phyloP scores from a whole-genome alignment of 306 rosid genomes.

The Nissolia schottii region DNA sequence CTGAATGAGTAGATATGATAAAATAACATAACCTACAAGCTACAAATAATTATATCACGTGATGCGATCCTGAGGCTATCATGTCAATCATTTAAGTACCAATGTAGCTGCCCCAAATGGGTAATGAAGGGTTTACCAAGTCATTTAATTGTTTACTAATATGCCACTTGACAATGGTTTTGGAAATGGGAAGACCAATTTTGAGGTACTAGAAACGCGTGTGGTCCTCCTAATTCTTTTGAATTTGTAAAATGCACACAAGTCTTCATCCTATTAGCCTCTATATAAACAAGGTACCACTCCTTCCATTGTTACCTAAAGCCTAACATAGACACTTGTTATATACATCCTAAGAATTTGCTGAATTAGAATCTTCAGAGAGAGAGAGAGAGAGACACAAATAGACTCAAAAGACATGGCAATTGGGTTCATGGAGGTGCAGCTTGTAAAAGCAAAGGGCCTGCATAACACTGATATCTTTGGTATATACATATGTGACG shows the following conservation, averaged over 20 bases:
- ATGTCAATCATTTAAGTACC: not conserved
- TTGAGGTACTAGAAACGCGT: not conserved
- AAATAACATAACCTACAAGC: too few relatives aligned
- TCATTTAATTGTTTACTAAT: not conserved
- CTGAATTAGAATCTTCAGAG: slow-evolving; percentile 1
- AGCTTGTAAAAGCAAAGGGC: slow-evolving; percentile 46
- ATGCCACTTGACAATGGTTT: not conserved
- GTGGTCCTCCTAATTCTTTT: not conserved
- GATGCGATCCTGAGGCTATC: not conserved
- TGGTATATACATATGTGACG: slow-evolving; percentile 45
- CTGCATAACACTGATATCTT: slow-evolving; percentile 47
- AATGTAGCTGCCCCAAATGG: not conserved
- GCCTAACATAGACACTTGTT: not conserved
- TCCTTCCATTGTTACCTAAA: not conserved
- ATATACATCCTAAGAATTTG: not conserved
- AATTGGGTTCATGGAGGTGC: slow-evolving; percentile 34
- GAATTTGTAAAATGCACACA: not conserved
- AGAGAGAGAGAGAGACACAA: not conserved
- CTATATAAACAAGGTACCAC: slow-evolving; percentile 10
- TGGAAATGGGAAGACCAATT: slow-evolving; percentile 18
- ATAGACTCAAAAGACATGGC: slow-evolving; percentile 16
- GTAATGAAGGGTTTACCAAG: not conserved
- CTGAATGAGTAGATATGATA: too few relatives aligned
- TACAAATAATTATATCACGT: not conserved
- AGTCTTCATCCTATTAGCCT: not conserved